Conservation (phyloP, 768 basidiomycete genomes). For the Boletus speciosus region DNA sequence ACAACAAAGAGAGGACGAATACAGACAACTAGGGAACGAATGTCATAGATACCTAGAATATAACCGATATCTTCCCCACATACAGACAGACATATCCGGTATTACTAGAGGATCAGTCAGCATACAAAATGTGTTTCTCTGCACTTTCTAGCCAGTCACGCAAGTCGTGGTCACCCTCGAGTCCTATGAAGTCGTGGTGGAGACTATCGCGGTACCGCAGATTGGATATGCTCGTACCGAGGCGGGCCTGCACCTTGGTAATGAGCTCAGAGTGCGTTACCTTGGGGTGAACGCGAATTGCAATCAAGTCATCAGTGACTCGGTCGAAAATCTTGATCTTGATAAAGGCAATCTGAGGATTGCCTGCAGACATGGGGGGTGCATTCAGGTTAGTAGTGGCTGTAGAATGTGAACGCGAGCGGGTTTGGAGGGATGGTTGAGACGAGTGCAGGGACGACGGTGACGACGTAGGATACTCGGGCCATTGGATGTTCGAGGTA, state of each 20-base stretch:
- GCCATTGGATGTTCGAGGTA: constrained; percentile 26
- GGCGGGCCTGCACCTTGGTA: constrained; percentile 85
- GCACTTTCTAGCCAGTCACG: constrained; percentile 72
- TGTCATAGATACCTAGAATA: constrained; percentile 28
- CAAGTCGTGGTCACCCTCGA: constrained; percentile 62
- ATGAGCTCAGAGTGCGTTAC: constrained; percentile 85
- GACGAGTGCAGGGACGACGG: constrained; percentile 48
- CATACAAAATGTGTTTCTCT: constrained; percentile 81
- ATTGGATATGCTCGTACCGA: constrained; percentile 68
- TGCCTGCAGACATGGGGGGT: constrained; percentile 72
- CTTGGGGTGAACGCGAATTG: constrained; percentile 92
- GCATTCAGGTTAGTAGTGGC: constrained; percentile 51
- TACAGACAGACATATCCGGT: constrained; percentile 6
- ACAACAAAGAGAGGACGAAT: constrained; percentile 1
- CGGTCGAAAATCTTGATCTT: constrained; percentile 99
- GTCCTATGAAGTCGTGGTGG: constrained; percentile 58
- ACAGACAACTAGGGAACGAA: constrained; percentile 17
- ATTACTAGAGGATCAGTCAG: constrained; percentile 45
- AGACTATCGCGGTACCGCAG: constrained; percentile 76
- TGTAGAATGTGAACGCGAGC: constrained; percentile 58
- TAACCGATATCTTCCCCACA: constrained; percentile 17
- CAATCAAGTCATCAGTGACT: constrained; percentile 90
- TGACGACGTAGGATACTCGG: constrained; percentile 36
- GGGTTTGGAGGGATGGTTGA: constrained; percentile 49
- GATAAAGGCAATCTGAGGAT: constrained; percentile 83